These are phyloP conservation scores for Roridomyces roridus DNA, from an alignment of 768 basidiomycete genomes.

Conservation along the genomic window DNA sequence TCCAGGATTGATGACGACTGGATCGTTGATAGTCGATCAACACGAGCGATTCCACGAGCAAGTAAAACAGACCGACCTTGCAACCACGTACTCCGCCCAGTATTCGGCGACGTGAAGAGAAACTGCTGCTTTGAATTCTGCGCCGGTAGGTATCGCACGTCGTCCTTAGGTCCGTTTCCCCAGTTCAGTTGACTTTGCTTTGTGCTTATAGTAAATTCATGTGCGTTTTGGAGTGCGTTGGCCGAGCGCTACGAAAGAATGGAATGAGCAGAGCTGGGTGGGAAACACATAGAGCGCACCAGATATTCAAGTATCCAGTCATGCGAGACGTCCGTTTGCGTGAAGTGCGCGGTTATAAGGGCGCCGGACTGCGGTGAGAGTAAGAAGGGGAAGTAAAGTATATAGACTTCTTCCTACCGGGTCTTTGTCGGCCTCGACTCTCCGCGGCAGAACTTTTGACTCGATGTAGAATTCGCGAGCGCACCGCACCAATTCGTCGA, in stretches of 20 bases:
- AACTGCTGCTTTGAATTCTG: constrained; percentile 13
- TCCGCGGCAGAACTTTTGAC: constrained; percentile 14
- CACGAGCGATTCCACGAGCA: too few relatives aligned
- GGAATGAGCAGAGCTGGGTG: background rate
- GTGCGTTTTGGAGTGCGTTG: constrained; percentile 5
- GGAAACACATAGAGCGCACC: too few relatives aligned
- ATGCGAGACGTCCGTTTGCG: constrained; percentile 11
- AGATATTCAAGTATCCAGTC: constrained; percentile 23
- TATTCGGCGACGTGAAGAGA: constrained; percentile 3
- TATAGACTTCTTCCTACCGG: background rate
- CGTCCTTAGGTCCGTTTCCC: constrained; percentile 14
- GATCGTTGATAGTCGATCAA: background rate
- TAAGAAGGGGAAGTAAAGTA: background rate
- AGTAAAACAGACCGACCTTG: constrained; percentile 8
- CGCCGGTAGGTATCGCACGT: constrained; percentile 15
- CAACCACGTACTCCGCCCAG: constrained; percentile 15
- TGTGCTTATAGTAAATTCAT: constrained; percentile 16
- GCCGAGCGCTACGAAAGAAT: background rate
- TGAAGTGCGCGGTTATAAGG: constrained; percentile 14
- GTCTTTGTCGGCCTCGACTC: constrained; percentile 14
- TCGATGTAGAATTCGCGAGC: constrained; percentile 18
- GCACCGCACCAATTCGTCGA: constrained; percentile 12
- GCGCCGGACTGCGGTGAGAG: constrained; percentile 4
- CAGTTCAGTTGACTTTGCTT: constrained; percentile 18
- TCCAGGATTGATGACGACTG: constrained; percentile 14